Conservation (phyloP, 2,329 filamentous ascomycete species). For the Triangularia setosa region DNA sequence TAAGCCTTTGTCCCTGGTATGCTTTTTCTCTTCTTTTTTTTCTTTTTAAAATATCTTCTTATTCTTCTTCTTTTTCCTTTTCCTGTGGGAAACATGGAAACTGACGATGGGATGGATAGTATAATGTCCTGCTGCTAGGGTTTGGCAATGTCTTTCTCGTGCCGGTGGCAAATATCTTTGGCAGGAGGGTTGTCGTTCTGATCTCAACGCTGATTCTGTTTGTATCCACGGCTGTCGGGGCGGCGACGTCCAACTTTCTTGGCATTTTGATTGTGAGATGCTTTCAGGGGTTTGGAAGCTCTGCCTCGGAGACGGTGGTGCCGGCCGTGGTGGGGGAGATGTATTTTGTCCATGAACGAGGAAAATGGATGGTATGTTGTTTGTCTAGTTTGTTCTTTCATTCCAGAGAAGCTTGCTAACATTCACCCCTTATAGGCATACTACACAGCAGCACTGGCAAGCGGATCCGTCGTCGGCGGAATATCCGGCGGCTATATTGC, state of each 20-base stretch:
- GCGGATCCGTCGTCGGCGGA: slow-evolving; percentile 33
- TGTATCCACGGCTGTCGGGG: slow-evolving; percentile 27
- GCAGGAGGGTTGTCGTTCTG: slow-evolving; percentile 32
- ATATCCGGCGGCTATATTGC: slow-evolving; percentile 36
- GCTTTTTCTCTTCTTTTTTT: too few species aligned
- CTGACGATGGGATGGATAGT: slow-evolving; percentile 21
- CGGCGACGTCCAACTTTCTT: slow-evolving; percentile 16
- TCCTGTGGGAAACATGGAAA: background rate
- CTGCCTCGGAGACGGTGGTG: slow-evolving; percentile 33
- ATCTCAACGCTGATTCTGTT: slow-evolving; percentile 24
- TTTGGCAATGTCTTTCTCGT: slow-evolving; percentile 36
- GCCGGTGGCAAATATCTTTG: slow-evolving; percentile 35
- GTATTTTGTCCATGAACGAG: slow-evolving; percentile 35
- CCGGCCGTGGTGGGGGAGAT: slow-evolving; percentile 35
- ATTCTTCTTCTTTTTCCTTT: too few species aligned
- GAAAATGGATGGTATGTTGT: slow-evolving; percentile 32
- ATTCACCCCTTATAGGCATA: slow-evolving; percentile 27
- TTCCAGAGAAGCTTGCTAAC: background rate
- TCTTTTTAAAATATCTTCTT: too few species aligned
- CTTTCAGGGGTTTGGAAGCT: slow-evolving; percentile 34
- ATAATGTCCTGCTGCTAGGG: slow-evolving; percentile 34
- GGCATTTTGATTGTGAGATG: slow-evolving; percentile 30
- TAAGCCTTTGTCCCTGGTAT: slow-evolving; percentile 14
- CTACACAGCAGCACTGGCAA: slow-evolving; percentile 32
- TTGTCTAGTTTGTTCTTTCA: background rate